Percentiles rank a stretch among this genome's conserved stretches.
Conservation (phyloP, 164 flowering plant species). For the Cinnamomum micranthum region DNA sequence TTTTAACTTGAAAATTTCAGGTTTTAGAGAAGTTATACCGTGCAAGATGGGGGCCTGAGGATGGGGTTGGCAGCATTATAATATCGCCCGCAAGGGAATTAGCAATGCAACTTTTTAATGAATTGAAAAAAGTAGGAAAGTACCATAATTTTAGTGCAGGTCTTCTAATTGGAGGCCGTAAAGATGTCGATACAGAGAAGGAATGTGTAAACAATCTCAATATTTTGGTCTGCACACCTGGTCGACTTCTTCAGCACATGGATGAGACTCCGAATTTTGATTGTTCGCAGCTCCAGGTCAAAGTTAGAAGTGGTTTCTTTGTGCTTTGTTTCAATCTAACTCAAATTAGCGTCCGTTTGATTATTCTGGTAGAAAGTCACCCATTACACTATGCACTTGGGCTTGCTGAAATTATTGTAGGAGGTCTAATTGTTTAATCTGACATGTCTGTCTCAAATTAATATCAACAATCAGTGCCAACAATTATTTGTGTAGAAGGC, state of each 20-base stretch:
- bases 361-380: not conserved
- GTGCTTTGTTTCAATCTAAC: not conserved
- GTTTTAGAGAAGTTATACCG: constrained; percentile 79
- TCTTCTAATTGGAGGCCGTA: constrained; percentile 88
- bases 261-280: constrained; percentile 93
- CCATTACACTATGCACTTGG: not conserved
- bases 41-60: constrained; percentile 80
- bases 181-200: constrained; percentile 78
- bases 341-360: too few species aligned
- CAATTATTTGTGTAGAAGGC: not conserved
- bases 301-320: constrained; percentile 5
- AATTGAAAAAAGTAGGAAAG: constrained; percentile 67
- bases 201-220: constrained; percentile 66
- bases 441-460: too few species aligned
- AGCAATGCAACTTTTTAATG: constrained; percentile 77
- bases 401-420: too few species aligned
- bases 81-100: constrained; percentile 95
- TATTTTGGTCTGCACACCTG: constrained; percentile 93
- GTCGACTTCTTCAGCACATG: constrained; percentile 98
- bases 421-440: too few species aligned
- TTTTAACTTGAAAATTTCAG: constrained; percentile 27
- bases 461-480: not conserved
- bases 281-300: constrained; percentile 93
- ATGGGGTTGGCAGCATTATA: constrained; percentile 91
- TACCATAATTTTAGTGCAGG: constrained; percentile 88